Conservation (phyloP, 495 filamentous ascomycete species). For the Umbilicaria muhlenbergii region DNA sequence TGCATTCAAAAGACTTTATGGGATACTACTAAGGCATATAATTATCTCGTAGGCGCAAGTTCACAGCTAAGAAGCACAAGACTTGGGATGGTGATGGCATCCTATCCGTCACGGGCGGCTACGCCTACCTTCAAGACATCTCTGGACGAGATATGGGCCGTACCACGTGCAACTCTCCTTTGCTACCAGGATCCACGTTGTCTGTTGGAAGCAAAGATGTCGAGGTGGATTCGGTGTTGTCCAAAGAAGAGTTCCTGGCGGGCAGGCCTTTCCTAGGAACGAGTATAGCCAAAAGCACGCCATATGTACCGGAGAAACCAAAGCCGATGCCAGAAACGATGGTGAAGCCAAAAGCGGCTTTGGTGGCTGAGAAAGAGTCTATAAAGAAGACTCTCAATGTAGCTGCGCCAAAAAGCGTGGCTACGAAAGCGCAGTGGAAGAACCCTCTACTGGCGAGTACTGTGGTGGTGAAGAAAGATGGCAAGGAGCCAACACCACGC, state of each 20-base stretch:
- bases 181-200: conserved; percentile 46
- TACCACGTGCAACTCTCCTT: conserved; percentile 31
- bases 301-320: conserved; percentile 2
- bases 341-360: conserved; percentile 4
- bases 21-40: not conserved
- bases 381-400: conserved; percentile 9
- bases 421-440: conserved; percentile 25
- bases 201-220: conserved; percentile 59
- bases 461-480: conserved; percentile 27
- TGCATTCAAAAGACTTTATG: not conserved
- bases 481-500: conserved; percentile 36
- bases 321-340: not conserved
- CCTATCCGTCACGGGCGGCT: conserved; percentile 38
- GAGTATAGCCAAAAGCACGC: conserved; percentile 6
- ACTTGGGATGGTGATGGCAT: conserved; percentile 80
- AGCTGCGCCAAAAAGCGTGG: conserved; percentile 13
- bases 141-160: conserved; percentile 55
- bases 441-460: conserved; percentile 40
- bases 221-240: conserved; percentile 51
- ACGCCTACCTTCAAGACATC: conserved; percentile 46
- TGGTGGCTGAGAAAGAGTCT: conserved; percentile 5
- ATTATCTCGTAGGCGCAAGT: conserved; percentile 43
- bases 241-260: conserved; percentile 48
- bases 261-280: conserved; percentile 32
- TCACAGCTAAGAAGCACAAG: conserved; percentile 67